Conservation (phyloP, 2,329 filamentous ascomycete species). For the Orbilia oligospora region DNA sequence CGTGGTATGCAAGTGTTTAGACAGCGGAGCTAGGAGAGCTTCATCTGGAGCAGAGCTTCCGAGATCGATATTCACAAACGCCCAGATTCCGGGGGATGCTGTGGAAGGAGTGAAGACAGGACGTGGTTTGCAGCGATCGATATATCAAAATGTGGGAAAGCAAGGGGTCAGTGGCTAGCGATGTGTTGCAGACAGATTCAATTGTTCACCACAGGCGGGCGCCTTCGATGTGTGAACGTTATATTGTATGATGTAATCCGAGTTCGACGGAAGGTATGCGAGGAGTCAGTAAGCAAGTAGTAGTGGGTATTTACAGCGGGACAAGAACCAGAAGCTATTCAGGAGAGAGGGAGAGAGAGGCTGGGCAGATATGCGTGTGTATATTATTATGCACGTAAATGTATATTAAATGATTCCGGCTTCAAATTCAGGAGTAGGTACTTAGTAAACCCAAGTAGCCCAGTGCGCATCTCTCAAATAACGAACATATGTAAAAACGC, state of each 20-base stretch:
- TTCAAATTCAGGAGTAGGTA: neutral
- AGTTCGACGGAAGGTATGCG: constrained; percentile 10
- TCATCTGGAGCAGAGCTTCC: constrained; percentile 51
- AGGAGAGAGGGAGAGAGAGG: constrained; percentile 4
- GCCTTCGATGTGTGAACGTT: neutral
- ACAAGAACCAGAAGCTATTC: neutral
- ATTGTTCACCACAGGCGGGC: neutral
- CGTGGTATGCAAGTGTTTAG: constrained; percentile 35
- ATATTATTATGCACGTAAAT: neutral
- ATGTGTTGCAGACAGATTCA: constrained; percentile 46
- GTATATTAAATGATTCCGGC: neutral
- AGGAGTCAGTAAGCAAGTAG: no score
- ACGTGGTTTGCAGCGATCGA: constrained; percentile 26
- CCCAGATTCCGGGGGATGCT: constrained; percentile 37
- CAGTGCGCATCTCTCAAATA: constrained; percentile 2
- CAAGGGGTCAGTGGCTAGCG: constrained; percentile 35
- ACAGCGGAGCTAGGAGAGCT: constrained; percentile 40
- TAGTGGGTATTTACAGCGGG: neutral
- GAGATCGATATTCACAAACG: constrained; percentile 36
- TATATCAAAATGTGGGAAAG: constrained; percentile 49
- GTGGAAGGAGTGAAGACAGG: neutral
- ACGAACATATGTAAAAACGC: constrained; percentile 7
- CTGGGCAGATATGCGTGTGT: constrained; percentile 19
- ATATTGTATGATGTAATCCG: constrained; percentile 52
- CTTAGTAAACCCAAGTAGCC: neutral